phyloP scores from a whole-genome alignment of 2,329 filamentous ascomycete genomes.

The Canariomyces notabilis region DNA sequence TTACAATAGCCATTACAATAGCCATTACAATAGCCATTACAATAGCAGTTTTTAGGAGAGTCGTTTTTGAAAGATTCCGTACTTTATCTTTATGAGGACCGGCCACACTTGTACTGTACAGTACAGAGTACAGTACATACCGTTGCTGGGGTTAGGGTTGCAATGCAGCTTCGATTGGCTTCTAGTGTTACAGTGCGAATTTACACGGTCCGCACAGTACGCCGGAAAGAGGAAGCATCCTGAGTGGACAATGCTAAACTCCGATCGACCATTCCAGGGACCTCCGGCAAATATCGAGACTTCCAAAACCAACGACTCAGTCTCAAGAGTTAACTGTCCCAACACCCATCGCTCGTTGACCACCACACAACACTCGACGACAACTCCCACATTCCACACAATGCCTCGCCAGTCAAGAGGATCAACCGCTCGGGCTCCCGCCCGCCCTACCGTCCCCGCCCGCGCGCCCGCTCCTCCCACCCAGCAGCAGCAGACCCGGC shows the following conservation, averaged over 20 bases:
- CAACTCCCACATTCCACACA: slow-evolving; percentile 27
- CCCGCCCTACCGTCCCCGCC: slow-evolving; percentile 61
- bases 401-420: slow-evolving; percentile 69
- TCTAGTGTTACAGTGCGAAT: too few species aligned
- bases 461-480: slow-evolving; percentile 43
- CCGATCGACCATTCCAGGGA: slow-evolving; percentile 23
- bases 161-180: slow-evolving; percentile 27
- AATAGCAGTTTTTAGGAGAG: too few species aligned
- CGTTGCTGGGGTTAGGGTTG: too few species aligned
- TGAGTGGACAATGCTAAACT: slow-evolving; percentile 25
- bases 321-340: too few species aligned
- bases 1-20: too few species aligned
- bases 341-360: slow-evolving; percentile 12
- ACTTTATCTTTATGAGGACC: too few species aligned
- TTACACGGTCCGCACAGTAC: too few species aligned
- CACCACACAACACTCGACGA: slow-evolving; percentile 7
- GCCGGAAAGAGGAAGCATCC: slow-evolving; percentile 1
- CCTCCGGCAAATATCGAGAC: slow-evolving; percentile 20
- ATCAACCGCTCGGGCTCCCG: slow-evolving; percentile 61
- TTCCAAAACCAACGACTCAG: slow-evolving; percentile 1
- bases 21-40: too few species aligned
- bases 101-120: too few species aligned
- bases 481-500: slow-evolving; percentile 58
- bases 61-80: too few species aligned
- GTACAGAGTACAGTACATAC: too few species aligned